These are phyloP conservation scores for Williopsis jadinii DNA, from an alignment of 1,139 yeast species.

Conservation along the genomic window DNA sequence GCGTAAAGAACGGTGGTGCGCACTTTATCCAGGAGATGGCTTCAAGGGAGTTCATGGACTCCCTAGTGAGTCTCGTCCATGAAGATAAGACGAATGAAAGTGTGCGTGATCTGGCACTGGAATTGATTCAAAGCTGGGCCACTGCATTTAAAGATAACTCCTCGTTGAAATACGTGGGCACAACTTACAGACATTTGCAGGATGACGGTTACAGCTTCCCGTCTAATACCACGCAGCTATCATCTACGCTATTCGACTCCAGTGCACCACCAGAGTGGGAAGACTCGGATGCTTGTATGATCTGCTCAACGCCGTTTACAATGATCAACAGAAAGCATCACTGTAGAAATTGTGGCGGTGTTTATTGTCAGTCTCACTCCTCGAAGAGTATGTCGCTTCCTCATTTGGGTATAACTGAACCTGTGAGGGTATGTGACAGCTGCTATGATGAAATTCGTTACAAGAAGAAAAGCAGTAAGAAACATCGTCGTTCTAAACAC, in stretches of 20 bases:
- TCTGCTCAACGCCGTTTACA: constrained; percentile 75
- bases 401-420: constrained; percentile 77
- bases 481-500: constrained; percentile 12
- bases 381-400: constrained; percentile 64
- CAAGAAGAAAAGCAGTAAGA: constrained; percentile 23
- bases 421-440: constrained; percentile 91
- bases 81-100: constrained; percentile 32
- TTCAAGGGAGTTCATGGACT: constrained; percentile 82
- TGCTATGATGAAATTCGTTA: constrained; percentile 59
- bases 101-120: constrained; percentile 56
- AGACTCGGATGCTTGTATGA: constrained; percentile 93
- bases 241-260: constrained; percentile 57
- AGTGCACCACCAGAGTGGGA: constrained; percentile 98
- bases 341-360: constrained; percentile 97
- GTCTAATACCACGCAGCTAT: constrained; percentile 27
- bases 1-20: constrained; percentile 89
- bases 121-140: constrained; percentile 71
- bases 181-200: constrained; percentile 51
- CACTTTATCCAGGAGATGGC: constrained; percentile 78
- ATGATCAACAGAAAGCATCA: constrained; percentile 90
- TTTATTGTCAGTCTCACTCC: constrained; percentile 80
- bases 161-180: constrained; percentile 59
- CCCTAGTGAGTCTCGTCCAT: constrained; percentile 38
- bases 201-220: constrained; percentile 70
- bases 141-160: constrained; percentile 63